Conservation (phyloP, 2,329 filamentous ascomycete species). For the Escovopsis sp. region DNA sequence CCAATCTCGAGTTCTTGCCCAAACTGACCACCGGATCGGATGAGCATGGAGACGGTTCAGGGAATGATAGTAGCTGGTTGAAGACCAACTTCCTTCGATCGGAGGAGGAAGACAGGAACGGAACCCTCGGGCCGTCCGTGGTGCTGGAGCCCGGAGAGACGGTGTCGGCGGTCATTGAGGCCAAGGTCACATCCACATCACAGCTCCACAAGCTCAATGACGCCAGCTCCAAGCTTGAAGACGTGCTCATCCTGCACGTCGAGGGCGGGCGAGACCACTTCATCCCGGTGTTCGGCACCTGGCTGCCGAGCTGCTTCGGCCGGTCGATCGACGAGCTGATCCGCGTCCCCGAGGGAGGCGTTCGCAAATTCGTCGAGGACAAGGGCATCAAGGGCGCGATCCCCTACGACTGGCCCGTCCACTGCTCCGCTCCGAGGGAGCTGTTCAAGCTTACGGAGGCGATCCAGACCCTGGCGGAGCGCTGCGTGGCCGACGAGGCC, state of each 20-base stretch:
- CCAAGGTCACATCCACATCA: conserved; percentile 48
- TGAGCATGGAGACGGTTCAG: conserved; percentile 1
- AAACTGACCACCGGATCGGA: conserved; percentile 39
- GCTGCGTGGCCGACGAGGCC: conserved; percentile 43
- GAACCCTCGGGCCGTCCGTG: conserved; percentile 32
- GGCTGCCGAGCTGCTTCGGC: conserved; percentile 72
- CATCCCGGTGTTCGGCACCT: conserved; percentile 61
- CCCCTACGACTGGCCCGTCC: conserved; percentile 42
- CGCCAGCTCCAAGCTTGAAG: conserved; percentile 52
- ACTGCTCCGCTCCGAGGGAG: conserved; percentile 73
- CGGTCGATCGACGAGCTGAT: conserved; percentile 82
- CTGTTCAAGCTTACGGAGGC: conserved; percentile 80
- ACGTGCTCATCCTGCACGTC: conserved; percentile 77
- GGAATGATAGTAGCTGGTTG: conserved; percentile 48
- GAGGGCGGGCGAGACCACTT: conserved; percentile 82
- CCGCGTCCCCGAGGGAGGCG: conserved; percentile 68
- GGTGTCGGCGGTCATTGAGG: conserved; percentile 51
- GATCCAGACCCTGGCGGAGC: conserved; percentile 44
- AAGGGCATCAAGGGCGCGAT: conserved; percentile 32
- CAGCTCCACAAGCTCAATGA: conserved; percentile 60
- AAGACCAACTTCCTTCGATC: conserved; percentile 44
- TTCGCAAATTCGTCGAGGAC: conserved; percentile 35
- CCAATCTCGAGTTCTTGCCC: conserved; percentile 67
- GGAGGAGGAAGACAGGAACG: conserved; percentile 18
- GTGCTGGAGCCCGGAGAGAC: conserved; percentile 77